Conservation (phyloP, 345 rosid species). For the Theobroma cacao region DNA sequence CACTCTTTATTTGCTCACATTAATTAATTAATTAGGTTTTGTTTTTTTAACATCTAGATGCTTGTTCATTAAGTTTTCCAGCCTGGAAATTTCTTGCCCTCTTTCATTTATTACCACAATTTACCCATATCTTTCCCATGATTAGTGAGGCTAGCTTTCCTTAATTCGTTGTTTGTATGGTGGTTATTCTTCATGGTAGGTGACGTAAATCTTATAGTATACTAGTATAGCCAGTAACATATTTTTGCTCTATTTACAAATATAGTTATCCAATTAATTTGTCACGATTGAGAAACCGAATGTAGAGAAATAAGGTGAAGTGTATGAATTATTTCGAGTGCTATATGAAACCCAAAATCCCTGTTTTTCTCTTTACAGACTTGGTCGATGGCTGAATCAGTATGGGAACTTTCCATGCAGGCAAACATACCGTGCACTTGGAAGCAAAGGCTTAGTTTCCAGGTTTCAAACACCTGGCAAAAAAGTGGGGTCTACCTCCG, state of each 20-base stretch:
- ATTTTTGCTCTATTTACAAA: not conserved
- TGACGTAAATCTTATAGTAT: not conserved
- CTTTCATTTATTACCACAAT: slow-evolving; percentile 5
- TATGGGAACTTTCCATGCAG: not conserved
- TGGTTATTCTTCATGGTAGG: not conserved
- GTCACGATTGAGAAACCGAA: not conserved
- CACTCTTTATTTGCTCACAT: not conserved
- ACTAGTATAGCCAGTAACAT: not conserved
- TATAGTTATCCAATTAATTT: not conserved
- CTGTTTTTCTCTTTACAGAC: no score
- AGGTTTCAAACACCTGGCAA: not conserved
- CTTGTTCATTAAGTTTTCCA: slow-evolving; percentile 17
- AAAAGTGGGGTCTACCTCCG: not conserved
- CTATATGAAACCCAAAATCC: no score
- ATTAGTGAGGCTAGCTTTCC: slow-evolving; percentile 1
- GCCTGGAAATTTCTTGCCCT: slow-evolving; percentile 20
- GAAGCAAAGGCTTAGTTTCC: not conserved
- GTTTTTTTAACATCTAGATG: slow-evolving; percentile 9
- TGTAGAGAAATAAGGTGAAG: not conserved
- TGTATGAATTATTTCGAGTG: not conserved
- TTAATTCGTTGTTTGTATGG: not conserved
- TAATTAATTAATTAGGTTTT: slow-evolving; percentile 1
- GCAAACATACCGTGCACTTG: not conserved
- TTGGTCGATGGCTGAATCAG: not conserved
- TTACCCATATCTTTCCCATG: not conserved